These are phyloP conservation scores for Epichloe glyceriae DNA, from an alignment of 2,329 filamentous ascomycete species.

Conservation along the genomic window DNA sequence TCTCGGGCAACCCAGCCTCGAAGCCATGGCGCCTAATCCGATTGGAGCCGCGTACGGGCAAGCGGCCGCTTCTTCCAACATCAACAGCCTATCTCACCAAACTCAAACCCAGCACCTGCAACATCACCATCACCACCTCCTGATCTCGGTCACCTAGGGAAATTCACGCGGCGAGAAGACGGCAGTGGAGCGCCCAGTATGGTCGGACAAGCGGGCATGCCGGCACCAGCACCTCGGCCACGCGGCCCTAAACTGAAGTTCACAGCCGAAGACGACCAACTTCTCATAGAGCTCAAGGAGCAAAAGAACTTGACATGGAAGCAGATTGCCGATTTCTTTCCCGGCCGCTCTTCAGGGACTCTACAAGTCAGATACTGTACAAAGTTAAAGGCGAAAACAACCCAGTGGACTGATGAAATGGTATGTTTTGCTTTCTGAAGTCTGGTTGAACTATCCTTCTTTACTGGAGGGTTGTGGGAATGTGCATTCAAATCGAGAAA, in stretches of 20 bases:
- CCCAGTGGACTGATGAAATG: slow-evolving; percentile 86
- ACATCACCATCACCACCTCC: slow-evolving; percentile 75
- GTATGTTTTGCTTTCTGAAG: slow-evolving; percentile 36
- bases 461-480: background rate
- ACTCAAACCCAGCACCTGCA: slow-evolving; percentile 28
- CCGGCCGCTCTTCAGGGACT: slow-evolving; percentile 77
- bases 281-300: slow-evolving; percentile 83
- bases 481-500: too few species aligned
- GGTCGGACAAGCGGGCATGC: slow-evolving; percentile 80
- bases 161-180: slow-evolving; percentile 51
- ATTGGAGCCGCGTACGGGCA: slow-evolving; percentile 40
- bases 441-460: background rate
- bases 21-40: slow-evolving; percentile 39
- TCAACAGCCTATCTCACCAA: slow-evolving; percentile 2
- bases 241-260: slow-evolving; percentile 88
- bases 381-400: slow-evolving; percentile 87
- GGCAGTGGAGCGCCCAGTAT: slow-evolving; percentile 61
- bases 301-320: slow-evolving; percentile 94
- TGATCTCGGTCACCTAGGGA: slow-evolving; percentile 55
- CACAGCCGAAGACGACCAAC: slow-evolving; percentile 77
- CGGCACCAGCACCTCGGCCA: slow-evolving; percentile 64
- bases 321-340: slow-evolving; percentile 94
- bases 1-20: slow-evolving; percentile 41
- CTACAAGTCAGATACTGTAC: slow-evolving; percentile 91
- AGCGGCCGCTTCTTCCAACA: slow-evolving; percentile 15